These are phyloP conservation scores for Neurospora tetrasperma DNA, from an alignment of 495 filamentous ascomycete species.

Conservation along the genomic window DNA sequence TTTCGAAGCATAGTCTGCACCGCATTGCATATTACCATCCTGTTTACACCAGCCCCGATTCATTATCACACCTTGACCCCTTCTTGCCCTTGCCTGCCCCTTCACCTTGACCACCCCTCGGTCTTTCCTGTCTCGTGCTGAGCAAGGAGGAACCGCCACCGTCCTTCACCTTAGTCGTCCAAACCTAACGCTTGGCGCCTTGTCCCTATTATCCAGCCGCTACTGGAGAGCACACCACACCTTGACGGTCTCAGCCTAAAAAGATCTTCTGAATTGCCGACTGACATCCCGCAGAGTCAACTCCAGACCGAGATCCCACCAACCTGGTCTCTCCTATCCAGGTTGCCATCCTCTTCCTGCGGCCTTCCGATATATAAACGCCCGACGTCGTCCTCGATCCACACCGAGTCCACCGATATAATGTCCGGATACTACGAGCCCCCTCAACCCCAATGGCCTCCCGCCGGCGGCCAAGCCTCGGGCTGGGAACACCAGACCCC, in stretches of 20 bases:
- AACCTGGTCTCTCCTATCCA: background rate
- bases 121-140: background rate
- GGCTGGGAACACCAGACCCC: slow-evolving; percentile 71
- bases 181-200: background rate
- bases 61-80: background rate
- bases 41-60: background rate
- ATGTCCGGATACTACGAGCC: slow-evolving; percentile 88
- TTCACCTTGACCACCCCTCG: background rate
- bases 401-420: slow-evolving; percentile 21
- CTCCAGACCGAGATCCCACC: slow-evolving; percentile 11
- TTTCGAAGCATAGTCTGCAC: background rate
- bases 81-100: background rate
- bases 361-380: slow-evolving; percentile 24
- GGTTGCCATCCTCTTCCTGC: slow-evolving; percentile 12
- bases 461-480: slow-evolving; percentile 46
- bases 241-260: background rate
- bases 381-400: slow-evolving; percentile 4
- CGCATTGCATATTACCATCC: background rate
- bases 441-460: slow-evolving; percentile 65
- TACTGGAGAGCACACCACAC: background rate
- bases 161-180: background rate
- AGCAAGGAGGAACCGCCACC: background rate
- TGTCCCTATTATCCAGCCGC: background rate
- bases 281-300: slow-evolving; percentile 7
- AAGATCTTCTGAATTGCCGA: slow-evolving; percentile 8